Percentiles rank a stretch among this genome's conserved stretches.
These are phyloP conservation scores for Tetrahymena thermophila DNA, from an alignment of 73 alveolate genomes.

Conservation along the genomic window DNA sequence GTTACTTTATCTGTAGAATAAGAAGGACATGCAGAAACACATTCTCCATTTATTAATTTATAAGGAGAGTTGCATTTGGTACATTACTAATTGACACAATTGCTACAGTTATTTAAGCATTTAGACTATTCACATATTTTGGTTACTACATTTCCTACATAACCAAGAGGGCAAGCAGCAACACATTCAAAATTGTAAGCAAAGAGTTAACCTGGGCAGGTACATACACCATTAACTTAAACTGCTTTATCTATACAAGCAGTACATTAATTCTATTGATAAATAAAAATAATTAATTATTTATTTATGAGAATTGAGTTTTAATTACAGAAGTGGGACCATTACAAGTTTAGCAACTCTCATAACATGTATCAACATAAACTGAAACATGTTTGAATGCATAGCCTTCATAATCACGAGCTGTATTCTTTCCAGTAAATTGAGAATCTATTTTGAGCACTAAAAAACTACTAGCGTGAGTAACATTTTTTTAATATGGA, in stretches of 20 bases:
- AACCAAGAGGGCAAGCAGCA: background rate
- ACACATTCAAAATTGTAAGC: background rate
- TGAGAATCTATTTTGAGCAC: background rate
- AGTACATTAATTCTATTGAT: background rate
- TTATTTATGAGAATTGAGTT: background rate
- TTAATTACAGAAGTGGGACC: background rate
- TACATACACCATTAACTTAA: background rate
- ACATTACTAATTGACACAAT: background rate
- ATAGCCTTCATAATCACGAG: background rate
- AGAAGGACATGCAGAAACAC: background rate
- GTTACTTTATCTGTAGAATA: background rate
- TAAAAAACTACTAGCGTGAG: background rate
- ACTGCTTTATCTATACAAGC: background rate
- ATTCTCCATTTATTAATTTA: background rate
- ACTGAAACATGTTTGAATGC: background rate
- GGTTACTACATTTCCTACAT: background rate
- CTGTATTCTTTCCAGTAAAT: background rate
- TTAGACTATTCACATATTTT: background rate
- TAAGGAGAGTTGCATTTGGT: background rate
- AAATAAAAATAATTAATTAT: background rate
- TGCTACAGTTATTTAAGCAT: background rate
- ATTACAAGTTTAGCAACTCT: background rate
- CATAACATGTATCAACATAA: background rate
- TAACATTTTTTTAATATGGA: background rate
- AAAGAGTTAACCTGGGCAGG: background rate